phyloP scores from a whole-genome alignment of 2,329 filamentous ascomycete genomes.

The Colletotrichum trifolii region DNA sequence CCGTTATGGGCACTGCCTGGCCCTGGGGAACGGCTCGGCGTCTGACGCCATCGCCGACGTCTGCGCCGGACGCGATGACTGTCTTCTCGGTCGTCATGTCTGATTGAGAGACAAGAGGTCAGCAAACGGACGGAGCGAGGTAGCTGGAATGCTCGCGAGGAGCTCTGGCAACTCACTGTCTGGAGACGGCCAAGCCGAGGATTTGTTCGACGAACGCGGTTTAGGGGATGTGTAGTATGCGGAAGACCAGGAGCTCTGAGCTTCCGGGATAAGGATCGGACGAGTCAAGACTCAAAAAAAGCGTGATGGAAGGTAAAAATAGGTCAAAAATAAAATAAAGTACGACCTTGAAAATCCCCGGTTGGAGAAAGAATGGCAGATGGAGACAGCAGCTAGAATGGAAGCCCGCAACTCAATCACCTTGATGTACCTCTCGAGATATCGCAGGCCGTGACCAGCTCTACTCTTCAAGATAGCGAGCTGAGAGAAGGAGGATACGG shows the following conservation, averaged over 20 bases:
- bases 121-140: slow-evolving; percentile 21
- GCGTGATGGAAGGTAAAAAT: background rate
- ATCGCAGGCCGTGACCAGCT: slow-evolving; percentile 18
- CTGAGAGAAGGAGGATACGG: too few species aligned
- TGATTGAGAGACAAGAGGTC: slow-evolving; percentile 16
- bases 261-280: slow-evolving; percentile 38
- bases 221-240: slow-evolving; percentile 18
- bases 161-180: slow-evolving; percentile 19
- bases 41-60: slow-evolving; percentile 66
- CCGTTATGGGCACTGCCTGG: slow-evolving; percentile 49
- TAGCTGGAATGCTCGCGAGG: slow-evolving; percentile 4
- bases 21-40: slow-evolving; percentile 64
- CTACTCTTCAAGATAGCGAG: slow-evolving; percentile 11
- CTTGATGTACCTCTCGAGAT: background rate
- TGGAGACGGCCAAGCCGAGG: slow-evolving; percentile 23
- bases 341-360: slow-evolving; percentile 13
- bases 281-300: slow-evolving; percentile 37
- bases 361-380: slow-evolving; percentile 15
- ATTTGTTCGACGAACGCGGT: slow-evolving; percentile 24
- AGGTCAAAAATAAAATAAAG: slow-evolving; percentile 18
- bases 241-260: slow-evolving; percentile 37
- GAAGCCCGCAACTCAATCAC: slow-evolving; percentile 18
- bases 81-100: slow-evolving; percentile 66
- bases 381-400: background rate
- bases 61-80: slow-evolving; percentile 69